phyloP scores from a whole-genome alignment of 164 flowering plant species.

The Hamamelis virginiana region DNA sequence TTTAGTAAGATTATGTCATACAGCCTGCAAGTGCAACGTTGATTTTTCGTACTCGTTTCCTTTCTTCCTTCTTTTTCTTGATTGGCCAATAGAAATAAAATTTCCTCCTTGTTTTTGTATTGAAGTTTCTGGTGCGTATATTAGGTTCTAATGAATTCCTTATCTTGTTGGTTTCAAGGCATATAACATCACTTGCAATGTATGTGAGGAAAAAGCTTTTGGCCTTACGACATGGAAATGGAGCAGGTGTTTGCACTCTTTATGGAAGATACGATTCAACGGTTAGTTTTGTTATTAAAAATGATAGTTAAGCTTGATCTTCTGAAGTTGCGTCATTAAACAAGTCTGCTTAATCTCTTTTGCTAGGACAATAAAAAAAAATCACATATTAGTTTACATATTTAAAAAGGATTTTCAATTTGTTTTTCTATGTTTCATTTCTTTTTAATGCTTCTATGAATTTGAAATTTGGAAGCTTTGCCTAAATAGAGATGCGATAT shows the following conservation, averaged over 20 bases:
- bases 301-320: neutral
- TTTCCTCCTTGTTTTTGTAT: neutral
- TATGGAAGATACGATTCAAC: slow-evolving; percentile 55
- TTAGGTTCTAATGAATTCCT: neutral
- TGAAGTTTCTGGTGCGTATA: neutral
- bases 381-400: neutral
- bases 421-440: neutral
- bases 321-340: neutral
- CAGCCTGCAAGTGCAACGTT: too few relatives aligned
- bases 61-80: neutral
- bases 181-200: slow-evolving; percentile 54
- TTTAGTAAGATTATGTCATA: too few relatives aligned
- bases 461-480: neutral
- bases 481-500: neutral
- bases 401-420: neutral
- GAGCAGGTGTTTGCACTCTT: slow-evolving; percentile 53
- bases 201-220: slow-evolving; percentile 54
- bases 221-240: slow-evolving; percentile 69
- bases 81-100: neutral
- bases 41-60: neutral
- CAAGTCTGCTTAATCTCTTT: neutral
- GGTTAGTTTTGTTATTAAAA: slow-evolving; percentile 33
- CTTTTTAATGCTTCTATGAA: neutral
- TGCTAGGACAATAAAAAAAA: neutral
- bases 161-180: slow-evolving; percentile 44